Base-by-base conservation (phyloP, 805 yeast genomes). In the Kodamaea lidongshanica region DNA sequence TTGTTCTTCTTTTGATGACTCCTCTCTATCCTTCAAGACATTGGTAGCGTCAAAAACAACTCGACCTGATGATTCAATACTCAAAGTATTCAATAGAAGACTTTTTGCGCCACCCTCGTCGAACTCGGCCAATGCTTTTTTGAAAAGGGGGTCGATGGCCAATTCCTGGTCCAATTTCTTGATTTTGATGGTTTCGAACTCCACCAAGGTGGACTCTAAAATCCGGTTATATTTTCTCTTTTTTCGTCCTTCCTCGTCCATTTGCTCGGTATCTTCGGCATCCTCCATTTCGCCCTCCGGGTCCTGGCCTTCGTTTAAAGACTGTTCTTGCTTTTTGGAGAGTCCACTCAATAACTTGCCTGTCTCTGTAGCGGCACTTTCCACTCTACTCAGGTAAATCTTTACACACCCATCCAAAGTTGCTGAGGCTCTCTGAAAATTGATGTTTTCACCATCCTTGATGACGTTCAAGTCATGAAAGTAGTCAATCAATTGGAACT, bases 401-500 rank as follows among this genome's bases (percentile, higher is more conserved):
- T 57, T 57, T 24, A 57, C 59, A 44, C 63, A 57, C 12, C 63
- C 63, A 31, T 57, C 63, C 14, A 57, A 39, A 0, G 61, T 55
- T 4, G 61, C 61, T 2, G 58, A 50, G 1, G 61, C 62, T 16
- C 54, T 40, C 37, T 52, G 61, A 37, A 56, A 56, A 27, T 56
- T 56, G 39, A 55, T 54, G 31, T 56, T 60, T 33, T 80, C 86
- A 4, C 86, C 80, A 31, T 80, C 94, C 42, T 74, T 70, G 26
- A 84, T 65, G 16, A 85, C 70, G 16, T 82, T 72, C 56, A 86
- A 65, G 46, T 85, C 95, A 47, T 87, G 82, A 50, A 88, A 88
- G 54, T 87, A 88, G 54, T 88, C 96, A 46, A 88, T 88, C 46
- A 88, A 66, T 0, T 88, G 95, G 49, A 86, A 77, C 44, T 82